Evolutionary conservation across 2,329 filamentous ascomycete genomes (phyloP).

Genomic region (Rhynchosporium agropyri): DNA sequence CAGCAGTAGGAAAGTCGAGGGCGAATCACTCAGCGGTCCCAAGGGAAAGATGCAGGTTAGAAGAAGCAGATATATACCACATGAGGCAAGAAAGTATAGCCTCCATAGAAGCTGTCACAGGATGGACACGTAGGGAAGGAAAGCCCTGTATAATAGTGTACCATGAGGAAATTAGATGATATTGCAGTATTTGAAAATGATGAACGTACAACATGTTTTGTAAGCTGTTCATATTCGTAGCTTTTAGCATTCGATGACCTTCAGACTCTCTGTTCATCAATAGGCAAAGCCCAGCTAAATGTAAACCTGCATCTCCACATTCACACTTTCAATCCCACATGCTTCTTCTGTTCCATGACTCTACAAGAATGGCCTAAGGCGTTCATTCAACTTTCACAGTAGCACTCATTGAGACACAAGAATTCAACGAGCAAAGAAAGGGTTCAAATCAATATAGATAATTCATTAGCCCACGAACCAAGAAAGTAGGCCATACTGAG

Average conservation of each 20-base stretch:
- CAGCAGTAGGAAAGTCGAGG: conserved; percentile 36
- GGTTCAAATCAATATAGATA: background rate
- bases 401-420: background rate
- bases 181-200: too few relatives aligned
- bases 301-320: background rate
- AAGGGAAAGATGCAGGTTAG: background rate
- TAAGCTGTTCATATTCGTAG: too few relatives aligned
- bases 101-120: background rate
- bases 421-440: conserved; percentile 25
- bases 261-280: too few relatives aligned
- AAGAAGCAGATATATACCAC: conserved; percentile 12
- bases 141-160: background rate
- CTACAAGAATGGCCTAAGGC: background rate
- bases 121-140: background rate
- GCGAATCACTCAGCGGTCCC: background rate
- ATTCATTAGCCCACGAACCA: conserved; percentile 19
- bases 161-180: too few relatives aligned
- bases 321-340: conserved; percentile 3
- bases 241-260: too few relatives aligned
- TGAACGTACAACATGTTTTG: too few relatives aligned
- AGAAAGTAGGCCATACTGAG: conserved; percentile 28
- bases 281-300: too few relatives aligned
- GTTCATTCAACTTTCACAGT: conserved; percentile 35
- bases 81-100: background rate
- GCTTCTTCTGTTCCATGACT: conserved; percentile 23